phyloP scores from a whole-genome alignment of 2,329 filamentous ascomycete genomes.

The Rugonectria rugulosa region DNA sequence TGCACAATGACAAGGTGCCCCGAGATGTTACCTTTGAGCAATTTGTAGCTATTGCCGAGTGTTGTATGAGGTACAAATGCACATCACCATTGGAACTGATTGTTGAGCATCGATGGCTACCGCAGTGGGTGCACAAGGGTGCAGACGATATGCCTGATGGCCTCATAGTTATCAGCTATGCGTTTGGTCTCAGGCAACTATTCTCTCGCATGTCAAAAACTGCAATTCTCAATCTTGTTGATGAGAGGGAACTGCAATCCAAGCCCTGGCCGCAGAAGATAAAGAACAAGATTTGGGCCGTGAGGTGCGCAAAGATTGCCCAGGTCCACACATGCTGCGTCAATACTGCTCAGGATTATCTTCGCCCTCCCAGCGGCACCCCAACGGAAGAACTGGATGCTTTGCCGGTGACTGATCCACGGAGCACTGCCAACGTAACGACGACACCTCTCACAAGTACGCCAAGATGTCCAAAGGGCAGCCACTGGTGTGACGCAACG shows the following conservation, averaged over 20 bases:
- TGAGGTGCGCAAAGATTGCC: constrained; percentile 57
- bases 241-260: constrained; percentile 51
- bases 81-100: constrained; percentile 58
- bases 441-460: constrained; percentile 44
- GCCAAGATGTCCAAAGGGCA: constrained; percentile 58
- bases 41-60: constrained; percentile 61
- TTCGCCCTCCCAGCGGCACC: constrained; percentile 41
- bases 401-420: constrained; percentile 30
- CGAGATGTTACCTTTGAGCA: constrained; percentile 55
- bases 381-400: constrained; percentile 23
- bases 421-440: constrained; percentile 26
- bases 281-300: constrained; percentile 57
- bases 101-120: constrained; percentile 61
- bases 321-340: constrained; percentile 58
- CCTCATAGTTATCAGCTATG: constrained; percentile 60
- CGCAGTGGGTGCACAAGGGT: constrained; percentile 58
- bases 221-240: constrained; percentile 54
- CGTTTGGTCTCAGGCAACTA: constrained; percentile 57
- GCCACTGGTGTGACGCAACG: constrained; percentile 58
- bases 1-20: constrained; percentile 56
- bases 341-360: constrained; percentile 54
- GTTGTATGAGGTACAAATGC: constrained; percentile 58
- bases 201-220: constrained; percentile 60
- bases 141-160: constrained; percentile 59
- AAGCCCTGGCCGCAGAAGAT: constrained; percentile 57